Evolutionary conservation across 768 basidiomycete genomes (phyloP).

Genomic region (Panus rudis): DNA sequence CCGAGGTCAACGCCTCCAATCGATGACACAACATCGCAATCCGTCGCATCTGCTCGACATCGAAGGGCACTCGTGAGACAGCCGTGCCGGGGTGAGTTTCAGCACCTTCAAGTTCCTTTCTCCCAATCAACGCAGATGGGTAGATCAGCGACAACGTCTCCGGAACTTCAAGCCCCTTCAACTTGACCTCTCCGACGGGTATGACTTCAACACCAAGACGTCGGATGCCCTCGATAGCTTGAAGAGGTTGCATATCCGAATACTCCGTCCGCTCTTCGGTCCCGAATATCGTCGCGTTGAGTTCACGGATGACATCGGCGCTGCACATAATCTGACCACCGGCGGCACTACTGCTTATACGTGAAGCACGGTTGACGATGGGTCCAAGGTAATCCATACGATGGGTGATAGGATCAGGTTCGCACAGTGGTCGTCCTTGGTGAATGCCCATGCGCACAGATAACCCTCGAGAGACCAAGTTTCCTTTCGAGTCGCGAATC

Average conservation of each 20-base stretch:
- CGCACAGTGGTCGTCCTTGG: conserved; percentile 83
- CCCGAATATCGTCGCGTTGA: conserved; percentile 52
- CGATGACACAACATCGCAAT: conserved; percentile 70
- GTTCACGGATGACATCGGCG: conserved; percentile 79
- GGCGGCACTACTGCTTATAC: conserved; percentile 73
- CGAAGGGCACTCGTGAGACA: conserved; percentile 55
- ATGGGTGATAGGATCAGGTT: conserved; percentile 54
- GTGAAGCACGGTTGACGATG: conserved; percentile 89
- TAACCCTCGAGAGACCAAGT: conserved; percentile 75
- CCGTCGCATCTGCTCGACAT: conserved; percentile 66
- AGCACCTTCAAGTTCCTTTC: conserved; percentile 43
- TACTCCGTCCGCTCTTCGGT: conserved; percentile 47
- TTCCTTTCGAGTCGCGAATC: conserved; percentile 57
- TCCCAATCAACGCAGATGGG: conserved; percentile 63
- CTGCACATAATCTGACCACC: conserved; percentile 95
- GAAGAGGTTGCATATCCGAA: conserved; percentile 46
- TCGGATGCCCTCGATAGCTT: conserved; percentile 70
- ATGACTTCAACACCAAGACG: conserved; percentile 63
- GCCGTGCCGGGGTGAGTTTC: conserved; percentile 29
- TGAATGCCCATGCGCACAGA: conserved; percentile 98
- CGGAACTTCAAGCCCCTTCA: conserved; percentile 91
- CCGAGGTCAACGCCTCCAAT: conserved; percentile 67
- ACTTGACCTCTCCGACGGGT: conserved; percentile 81
- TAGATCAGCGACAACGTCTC: conserved; percentile 84
- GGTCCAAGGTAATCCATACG: conserved; percentile 99